These are phyloP conservation scores for Emergomyces orientalis DNA, from an alignment of 2,329 filamentous ascomycete species.

Conservation along the genomic window DNA sequence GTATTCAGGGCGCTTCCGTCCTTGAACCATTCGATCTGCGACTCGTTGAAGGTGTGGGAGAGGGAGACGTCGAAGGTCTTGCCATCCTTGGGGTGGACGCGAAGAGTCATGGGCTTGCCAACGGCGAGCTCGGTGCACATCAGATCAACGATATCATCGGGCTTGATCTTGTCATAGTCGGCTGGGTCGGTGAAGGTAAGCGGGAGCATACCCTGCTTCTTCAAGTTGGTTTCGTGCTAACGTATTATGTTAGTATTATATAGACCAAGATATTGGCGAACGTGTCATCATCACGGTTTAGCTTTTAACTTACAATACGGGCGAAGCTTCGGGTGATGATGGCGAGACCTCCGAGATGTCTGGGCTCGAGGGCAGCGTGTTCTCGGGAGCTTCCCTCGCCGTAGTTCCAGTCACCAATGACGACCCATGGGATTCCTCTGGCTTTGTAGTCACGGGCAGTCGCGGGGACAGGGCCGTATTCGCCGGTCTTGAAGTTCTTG, in stretches of 20 bases:
- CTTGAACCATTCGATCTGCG: constrained; percentile 98
- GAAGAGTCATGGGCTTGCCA: constrained; percentile 85
- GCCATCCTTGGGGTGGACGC: constrained; percentile 84
- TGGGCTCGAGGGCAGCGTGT: constrained; percentile 94
- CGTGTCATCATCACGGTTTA: neutral
- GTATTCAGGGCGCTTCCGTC: constrained; percentile 96
- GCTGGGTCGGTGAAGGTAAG: constrained; percentile 88
- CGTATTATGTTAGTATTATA: constrained; percentile 14
- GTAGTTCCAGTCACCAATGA: constrained; percentile 99
- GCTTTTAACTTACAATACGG: constrained; percentile 58
- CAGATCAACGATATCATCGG: constrained; percentile 86
- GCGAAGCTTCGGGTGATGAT: constrained; percentile 95
- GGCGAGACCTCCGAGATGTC: constrained; percentile 91
- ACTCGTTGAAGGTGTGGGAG: constrained; percentile 93
- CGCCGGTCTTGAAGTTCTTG: constrained; percentile 76
- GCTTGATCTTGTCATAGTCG: constrained; percentile 95
- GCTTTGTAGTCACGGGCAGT: constrained; percentile 98
- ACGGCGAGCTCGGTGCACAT: constrained; percentile 81
- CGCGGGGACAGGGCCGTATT: constrained; percentile 80
- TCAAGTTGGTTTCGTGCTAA: constrained; percentile 96
- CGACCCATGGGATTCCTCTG: constrained; percentile 92
- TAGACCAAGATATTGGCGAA: neutral
- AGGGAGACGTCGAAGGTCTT: constrained; percentile 72
- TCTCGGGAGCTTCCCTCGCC: constrained; percentile 96
- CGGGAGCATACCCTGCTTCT: constrained; percentile 99